These are phyloP conservation scores for Aspergillus sp. DNA, from an alignment of 2,329 filamentous ascomycete genomes.

Conservation along the genomic window DNA sequence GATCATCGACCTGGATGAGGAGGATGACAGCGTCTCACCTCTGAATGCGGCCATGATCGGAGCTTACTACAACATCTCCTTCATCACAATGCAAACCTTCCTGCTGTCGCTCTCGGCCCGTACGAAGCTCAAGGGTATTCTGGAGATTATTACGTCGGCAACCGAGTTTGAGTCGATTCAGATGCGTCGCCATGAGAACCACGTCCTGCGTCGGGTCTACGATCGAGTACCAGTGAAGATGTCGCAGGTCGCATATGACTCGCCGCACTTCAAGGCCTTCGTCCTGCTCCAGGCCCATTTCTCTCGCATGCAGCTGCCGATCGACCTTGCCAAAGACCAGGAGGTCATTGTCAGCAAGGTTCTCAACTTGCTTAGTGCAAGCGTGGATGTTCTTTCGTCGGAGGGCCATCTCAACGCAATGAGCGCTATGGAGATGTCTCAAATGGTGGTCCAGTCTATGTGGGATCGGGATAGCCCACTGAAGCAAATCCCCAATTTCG, in stretches of 20 bases:
- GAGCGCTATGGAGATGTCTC: slow-evolving; percentile 97
- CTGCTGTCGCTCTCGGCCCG: slow-evolving; percentile 76
- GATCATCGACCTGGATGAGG: slow-evolving; percentile 91
- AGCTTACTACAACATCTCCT: slow-evolving; percentile 98
- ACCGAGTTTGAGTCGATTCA: slow-evolving; percentile 95
- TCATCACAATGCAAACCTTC: slow-evolving; percentile 99
- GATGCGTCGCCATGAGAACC: slow-evolving; percentile 84
- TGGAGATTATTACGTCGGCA: slow-evolving; percentile 94
- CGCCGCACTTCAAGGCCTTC: slow-evolving; percentile 97
- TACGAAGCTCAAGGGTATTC: slow-evolving; percentile 91
- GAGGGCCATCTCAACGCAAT: slow-evolving; percentile 95
- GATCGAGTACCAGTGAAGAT: slow-evolving; percentile 94
- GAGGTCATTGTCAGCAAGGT: slow-evolving; percentile 78
- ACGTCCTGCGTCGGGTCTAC: slow-evolving; percentile 81
- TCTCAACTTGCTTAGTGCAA: slow-evolving; percentile 77
- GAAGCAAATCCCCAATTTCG: slow-evolving; percentile 96
- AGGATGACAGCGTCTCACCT: slow-evolving; percentile 79
- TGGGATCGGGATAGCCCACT: slow-evolving; percentile 96
- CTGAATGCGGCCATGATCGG: slow-evolving; percentile 97
- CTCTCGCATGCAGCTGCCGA: slow-evolving; percentile 89
- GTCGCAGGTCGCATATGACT: slow-evolving; percentile 73
- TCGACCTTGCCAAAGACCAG: slow-evolving; percentile 93
- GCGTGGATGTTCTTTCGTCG: slow-evolving; percentile 89
- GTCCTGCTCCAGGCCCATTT: slow-evolving; percentile 97
- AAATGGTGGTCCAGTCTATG: slow-evolving; percentile 98